phyloP scores from a whole-genome alignment of 768 basidiomycete genomes.

The Suillus clintonianus region DNA sequence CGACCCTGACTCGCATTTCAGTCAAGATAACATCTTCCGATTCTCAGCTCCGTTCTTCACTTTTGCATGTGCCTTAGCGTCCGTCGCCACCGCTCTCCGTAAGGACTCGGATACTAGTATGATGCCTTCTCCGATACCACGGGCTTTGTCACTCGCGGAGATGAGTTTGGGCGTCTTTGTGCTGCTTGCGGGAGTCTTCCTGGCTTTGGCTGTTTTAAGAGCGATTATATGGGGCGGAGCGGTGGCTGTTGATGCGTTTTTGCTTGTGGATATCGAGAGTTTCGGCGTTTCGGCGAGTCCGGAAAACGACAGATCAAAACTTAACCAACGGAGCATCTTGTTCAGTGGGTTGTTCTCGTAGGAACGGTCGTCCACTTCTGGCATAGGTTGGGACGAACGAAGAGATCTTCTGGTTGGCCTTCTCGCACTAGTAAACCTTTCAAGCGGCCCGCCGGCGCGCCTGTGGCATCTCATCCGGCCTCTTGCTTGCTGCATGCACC shows the following conservation, averaged over 20 bases:
- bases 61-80: conserved; percentile 6
- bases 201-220: conserved; percentile 4
- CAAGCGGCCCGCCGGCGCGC: not conserved
- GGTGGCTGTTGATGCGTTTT: not conserved
- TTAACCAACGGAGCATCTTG: conserved; percentile 1
- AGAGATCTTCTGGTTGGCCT: not conserved
- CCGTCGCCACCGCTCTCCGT: conserved; percentile 3
- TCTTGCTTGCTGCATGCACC: not conserved
- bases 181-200: not conserved
- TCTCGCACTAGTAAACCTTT: not conserved
- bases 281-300: not conserved
- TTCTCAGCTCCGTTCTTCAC: conserved; percentile 5
- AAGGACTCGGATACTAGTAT: not conserved
- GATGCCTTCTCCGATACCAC: not conserved
- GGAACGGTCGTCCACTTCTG: not conserved
- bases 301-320: not conserved
- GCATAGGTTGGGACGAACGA: not conserved
- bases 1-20: conserved; percentile 8
- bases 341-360: conserved; percentile 6
- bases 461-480: not conserved
- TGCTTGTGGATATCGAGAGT: not conserved
- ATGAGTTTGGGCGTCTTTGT: not conserved
- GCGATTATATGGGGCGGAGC: conserved; percentile 5
- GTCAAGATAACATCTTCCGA: conserved; percentile 3
- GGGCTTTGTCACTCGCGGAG: not conserved